Base-by-base conservation (phyloP, 352 stramenopile genomes). In the Globisporangium nunn region DNA sequence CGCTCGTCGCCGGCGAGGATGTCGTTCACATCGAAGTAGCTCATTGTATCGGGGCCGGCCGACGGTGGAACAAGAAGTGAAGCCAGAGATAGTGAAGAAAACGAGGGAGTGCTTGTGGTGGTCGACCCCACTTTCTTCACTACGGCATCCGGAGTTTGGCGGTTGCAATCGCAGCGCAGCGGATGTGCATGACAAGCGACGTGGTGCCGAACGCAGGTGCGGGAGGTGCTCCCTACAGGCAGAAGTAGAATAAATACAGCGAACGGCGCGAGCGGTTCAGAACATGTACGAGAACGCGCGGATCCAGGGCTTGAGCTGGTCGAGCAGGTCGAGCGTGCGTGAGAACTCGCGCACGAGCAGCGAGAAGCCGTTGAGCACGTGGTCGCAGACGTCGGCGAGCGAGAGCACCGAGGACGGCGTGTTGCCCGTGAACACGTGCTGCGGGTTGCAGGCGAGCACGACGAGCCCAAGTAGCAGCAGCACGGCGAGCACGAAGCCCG, bases 1-100 rank as follows among this genome's bases (percentile, higher is more conserved):
- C 81, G 79, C 76, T 93, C 84, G 59, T 93, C 84, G 49, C 76
- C 81, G 18, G 78, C 80, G 51, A 93, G 67, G 55, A 93, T 81
- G 60, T 82, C 77, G 62, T 88, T 79, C 23, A 92, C 72, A 65
- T 88, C 72, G 52, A 88, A 73, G 65, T 90, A 92, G 56, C 30
- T 58, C 37, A 43, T 43, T 12, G 10, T 14, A 23, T 23, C 23
- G 23, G 23, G 23, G 23, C 23, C 23, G 23, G 23, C 23, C 23
- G 23, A 23, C n/a, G 23, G 23, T 23, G 23, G 23, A 23, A 23
- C 23, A 23, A 23, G 23, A 23, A 23, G 23, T 46, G 14, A 46
- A 46, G 23, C 23, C 23, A 46, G 5, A 0, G 14, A 46, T 46
- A 46, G 43, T 47, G 43, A 47, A 47, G 15, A 47, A 47, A 47